A percentile compares a stretch with the other conserved stretches of the same genome.
Conservation (phyloP, 768 basidiomycete species). For the Chalciporus piperatus region DNA sequence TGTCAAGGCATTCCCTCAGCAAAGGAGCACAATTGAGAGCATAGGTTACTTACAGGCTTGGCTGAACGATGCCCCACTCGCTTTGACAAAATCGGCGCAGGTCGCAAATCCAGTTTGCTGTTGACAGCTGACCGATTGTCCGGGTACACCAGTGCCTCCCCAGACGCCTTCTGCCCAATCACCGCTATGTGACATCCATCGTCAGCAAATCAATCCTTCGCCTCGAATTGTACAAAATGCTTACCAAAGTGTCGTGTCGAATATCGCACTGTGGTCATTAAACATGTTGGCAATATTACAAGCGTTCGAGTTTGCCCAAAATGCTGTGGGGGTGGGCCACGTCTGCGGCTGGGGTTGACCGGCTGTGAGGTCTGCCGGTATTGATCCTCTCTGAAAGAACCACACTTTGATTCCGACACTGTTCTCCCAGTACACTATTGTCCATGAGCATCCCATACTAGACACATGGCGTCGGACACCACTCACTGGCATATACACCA, state of each 20-base stretch:
- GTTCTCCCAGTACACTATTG: slow-evolving; percentile 18
- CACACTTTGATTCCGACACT: slow-evolving; percentile 82
- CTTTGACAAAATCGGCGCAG: slow-evolving; percentile 74
- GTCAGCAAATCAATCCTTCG: background rate
- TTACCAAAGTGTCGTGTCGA: slow-evolving; percentile 84
- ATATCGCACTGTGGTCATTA: slow-evolving; percentile 70
- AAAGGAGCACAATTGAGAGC: background rate
- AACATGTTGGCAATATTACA: slow-evolving; percentile 84
- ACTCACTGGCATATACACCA: slow-evolving; percentile 88
- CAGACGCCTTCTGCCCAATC: slow-evolving; percentile 90
- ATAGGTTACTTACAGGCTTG: slow-evolving; percentile 68
- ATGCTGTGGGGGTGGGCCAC: slow-evolving; percentile 79
- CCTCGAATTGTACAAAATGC: slow-evolving; percentile 9
- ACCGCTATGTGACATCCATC: slow-evolving; percentile 47
- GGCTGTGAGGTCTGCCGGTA: slow-evolving; percentile 75
- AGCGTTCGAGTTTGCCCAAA: slow-evolving; percentile 63
- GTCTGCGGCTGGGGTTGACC: slow-evolving; percentile 66
- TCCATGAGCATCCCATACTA: background rate
- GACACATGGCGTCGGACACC: background rate
- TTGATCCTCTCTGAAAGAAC: slow-evolving; percentile 74
- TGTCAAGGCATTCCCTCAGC: slow-evolving; percentile 27
- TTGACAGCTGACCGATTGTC: slow-evolving; percentile 85
- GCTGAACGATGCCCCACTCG: slow-evolving; percentile 64
- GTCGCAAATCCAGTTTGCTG: slow-evolving; percentile 77
- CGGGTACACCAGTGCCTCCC: slow-evolving; percentile 68